A percentile compares a stretch with the other conserved stretches of the same genome.
These are phyloP conservation scores for Dactylonectria estremocensis DNA, from an alignment of 2,329 filamentous ascomycete genomes.

Conservation along the genomic window DNA sequence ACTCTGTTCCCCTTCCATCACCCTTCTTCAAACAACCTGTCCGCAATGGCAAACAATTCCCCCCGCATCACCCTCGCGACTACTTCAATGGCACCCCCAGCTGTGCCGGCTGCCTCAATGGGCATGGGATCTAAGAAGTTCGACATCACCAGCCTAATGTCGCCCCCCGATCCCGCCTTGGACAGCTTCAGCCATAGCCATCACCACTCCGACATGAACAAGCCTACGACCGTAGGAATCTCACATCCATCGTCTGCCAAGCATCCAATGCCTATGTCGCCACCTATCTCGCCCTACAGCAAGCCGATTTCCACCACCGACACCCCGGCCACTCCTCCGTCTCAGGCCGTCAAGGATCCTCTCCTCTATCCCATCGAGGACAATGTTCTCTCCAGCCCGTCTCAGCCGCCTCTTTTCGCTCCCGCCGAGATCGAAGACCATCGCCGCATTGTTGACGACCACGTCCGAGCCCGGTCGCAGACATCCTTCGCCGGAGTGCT, in stretches of 20 bases:
- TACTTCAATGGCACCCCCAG: conserved; percentile 51
- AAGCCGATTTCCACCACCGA: conserved; percentile 56
- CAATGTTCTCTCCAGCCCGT: conserved; percentile 54
- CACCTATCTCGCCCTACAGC: conserved; percentile 69
- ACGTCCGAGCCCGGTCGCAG: conserved; percentile 62
- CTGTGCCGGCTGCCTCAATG: conserved; percentile 41
- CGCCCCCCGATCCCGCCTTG: conserved; percentile 70
- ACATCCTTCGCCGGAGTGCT: conserved; percentile 60
- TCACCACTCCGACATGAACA: conserved; percentile 35
- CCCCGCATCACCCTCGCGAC: conserved; percentile 38
- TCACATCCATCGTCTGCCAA: conserved; percentile 49
- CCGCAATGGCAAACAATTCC: conserved; percentile 48
- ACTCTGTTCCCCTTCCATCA: conserved; percentile 33
- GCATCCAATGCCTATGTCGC: conserved; percentile 65
- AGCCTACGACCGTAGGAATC: conserved; percentile 40
- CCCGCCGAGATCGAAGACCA: conserved; percentile 58
- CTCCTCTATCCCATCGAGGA: conserved; percentile 71
- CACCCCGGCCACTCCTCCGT: conserved; percentile 48
- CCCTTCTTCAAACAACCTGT: conserved; percentile 29
- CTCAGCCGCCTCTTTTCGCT: conserved; percentile 67
- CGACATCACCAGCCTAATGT: conserved; percentile 72
- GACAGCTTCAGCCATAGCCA: conserved; percentile 65
- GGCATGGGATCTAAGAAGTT: conserved; percentile 57
- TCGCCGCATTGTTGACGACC: conserved; percentile 65
- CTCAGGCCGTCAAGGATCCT: conserved; percentile 63